Evolutionary conservation across 2,329 filamentous ascomycete genomes (phyloP).

Genomic region (Clarireedia homoeocarpa): DNA sequence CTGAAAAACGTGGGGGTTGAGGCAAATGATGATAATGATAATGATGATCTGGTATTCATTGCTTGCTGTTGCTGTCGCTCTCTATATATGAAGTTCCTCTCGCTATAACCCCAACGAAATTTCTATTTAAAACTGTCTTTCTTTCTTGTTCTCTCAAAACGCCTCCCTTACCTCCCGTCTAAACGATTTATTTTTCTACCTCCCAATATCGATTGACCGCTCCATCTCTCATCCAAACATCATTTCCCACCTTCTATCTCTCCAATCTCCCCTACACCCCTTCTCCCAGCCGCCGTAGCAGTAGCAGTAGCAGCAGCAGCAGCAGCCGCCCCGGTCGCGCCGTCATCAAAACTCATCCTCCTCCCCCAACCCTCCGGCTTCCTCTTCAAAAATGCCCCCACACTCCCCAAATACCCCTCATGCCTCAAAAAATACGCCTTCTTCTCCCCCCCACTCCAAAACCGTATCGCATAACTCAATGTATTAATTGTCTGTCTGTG

Average conservation of each 20-base stretch:
- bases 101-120: no score
- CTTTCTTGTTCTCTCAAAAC: no score
- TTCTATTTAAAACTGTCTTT: no score
- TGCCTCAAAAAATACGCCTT: slow-evolving; percentile 94
- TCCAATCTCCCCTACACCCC: no score
- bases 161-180: no score
- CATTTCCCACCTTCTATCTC: no score
- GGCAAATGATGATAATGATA: no score
- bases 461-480: slow-evolving; percentile 90
- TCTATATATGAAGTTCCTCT: no score
- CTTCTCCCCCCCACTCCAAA: slow-evolving; percentile 91
- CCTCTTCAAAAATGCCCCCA: slow-evolving; percentile 87
- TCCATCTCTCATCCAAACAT: neutral
- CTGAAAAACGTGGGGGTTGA: no score
- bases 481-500: slow-evolving; percentile 98
- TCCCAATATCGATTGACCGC: neutral
- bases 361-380: slow-evolving; percentile 90
- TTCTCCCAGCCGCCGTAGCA: no score
- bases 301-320: neutral
- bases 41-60: no score
- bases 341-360: slow-evolving; percentile 51
- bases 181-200: neutral
- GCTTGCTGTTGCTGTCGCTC: no score
- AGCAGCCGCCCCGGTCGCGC: neutral
- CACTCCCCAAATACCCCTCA: slow-evolving; percentile 89